A percentile compares a stretch with the other conserved stretches of the same genome.
phyloP scores from a whole-genome alignment of 176 grass and related monocot species.

The Aegilops bicornis region DNA sequence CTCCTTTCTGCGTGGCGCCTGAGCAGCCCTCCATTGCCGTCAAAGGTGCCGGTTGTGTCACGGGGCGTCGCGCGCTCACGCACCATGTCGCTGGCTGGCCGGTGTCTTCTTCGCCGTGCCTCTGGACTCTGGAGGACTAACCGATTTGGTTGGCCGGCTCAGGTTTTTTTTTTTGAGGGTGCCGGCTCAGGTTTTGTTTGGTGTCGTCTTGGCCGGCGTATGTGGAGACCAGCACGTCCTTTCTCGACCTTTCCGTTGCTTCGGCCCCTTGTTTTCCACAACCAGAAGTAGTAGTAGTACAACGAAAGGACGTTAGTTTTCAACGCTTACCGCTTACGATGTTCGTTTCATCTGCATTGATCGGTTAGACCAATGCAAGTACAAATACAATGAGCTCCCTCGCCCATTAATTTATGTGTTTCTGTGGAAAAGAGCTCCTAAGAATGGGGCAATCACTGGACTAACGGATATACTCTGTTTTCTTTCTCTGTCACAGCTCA shows the following conservation, averaged over 20 bases:
- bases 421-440: not conserved
- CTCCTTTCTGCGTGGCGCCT: conserved; percentile 20
- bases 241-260: not conserved
- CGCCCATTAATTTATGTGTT: no score
- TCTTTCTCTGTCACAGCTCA: not conserved
- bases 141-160: conserved; percentile 25
- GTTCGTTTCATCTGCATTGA: not conserved
- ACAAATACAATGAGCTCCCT: no score
- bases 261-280: not conserved
- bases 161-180: no score
- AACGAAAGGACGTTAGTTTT: no score
- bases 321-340: not conserved
- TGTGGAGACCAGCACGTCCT: not conserved
- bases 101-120: not conserved
- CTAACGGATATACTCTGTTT: not conserved
- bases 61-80: conserved; percentile 3
- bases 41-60: not conserved
- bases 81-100: not conserved
- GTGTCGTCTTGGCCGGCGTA: not conserved
- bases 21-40: not conserved
- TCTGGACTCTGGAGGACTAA: not conserved
- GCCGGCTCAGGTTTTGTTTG: not conserved
- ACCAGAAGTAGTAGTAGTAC: not conserved
- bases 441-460: not conserved
- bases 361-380: not conserved